Conservation (phyloP, 208 protist species). For the Ichthyophonus hoferi region DNA sequence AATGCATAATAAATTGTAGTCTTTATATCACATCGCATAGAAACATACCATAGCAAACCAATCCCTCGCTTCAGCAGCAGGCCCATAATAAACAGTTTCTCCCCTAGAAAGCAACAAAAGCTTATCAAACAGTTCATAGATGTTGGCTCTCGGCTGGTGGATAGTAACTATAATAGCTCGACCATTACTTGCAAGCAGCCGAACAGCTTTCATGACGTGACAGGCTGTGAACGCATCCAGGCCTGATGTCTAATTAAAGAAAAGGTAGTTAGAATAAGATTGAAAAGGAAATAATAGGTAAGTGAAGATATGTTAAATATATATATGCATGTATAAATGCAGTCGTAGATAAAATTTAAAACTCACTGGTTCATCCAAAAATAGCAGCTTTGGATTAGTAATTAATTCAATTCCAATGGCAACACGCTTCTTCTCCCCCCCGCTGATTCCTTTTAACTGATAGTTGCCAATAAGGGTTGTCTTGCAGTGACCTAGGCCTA, state of each 20-base stretch:
- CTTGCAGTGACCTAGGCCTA: not conserved
- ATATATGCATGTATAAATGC: no score
- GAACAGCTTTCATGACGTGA: conserved; percentile 69
- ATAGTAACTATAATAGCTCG: conserved; percentile 83
- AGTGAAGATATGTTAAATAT: not conserved
- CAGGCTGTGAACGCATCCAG: conserved; percentile 33
- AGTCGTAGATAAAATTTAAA: not conserved
- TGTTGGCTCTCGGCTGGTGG: conserved; percentile 81
- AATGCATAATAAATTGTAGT: no score
- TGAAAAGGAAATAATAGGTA: not conserved
- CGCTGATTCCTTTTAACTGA: not conserved
- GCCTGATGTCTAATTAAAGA: conserved; percentile 23
- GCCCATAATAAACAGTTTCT: conserved; percentile 73
- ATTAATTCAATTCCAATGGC: conserved; percentile 27
- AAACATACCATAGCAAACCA: not conserved
- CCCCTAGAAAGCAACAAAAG: conserved; percentile 77
- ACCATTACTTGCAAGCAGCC: conserved; percentile 62
- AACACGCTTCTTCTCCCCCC: conserved; percentile 14
- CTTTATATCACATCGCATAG: no score
- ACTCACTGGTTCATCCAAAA: conserved; percentile 28
- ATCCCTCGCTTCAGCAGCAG: not conserved
- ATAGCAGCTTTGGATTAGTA: conserved; percentile 36
- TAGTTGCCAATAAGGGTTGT: conserved; percentile 1
- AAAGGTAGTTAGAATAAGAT: not conserved
- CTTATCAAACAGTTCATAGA: conserved; percentile 80